Conservation (phyloP, 2,329 filamentous ascomycete genomes). For the Hymenoscyphus linearis region DNA sequence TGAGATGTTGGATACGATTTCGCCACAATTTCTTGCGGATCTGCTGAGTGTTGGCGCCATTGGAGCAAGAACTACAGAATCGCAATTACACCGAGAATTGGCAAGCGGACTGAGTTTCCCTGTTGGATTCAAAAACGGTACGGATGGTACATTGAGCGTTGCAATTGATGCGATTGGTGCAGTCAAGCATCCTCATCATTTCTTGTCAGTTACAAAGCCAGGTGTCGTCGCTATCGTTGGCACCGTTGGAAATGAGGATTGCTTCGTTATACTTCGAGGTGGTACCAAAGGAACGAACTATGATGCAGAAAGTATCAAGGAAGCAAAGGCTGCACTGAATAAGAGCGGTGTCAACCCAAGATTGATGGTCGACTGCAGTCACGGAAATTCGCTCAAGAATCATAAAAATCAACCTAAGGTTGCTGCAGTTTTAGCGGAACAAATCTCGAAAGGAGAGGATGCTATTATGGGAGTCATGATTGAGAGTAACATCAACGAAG, state of each 20-base stretch:
- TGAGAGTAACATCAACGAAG: slow-evolving; percentile 94
- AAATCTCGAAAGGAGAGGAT: slow-evolving; percentile 75
- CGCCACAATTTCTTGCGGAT: slow-evolving; percentile 93
- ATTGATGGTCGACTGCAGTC: slow-evolving; percentile 97
- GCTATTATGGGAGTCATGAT: slow-evolving; percentile 98
- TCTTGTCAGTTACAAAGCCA: slow-evolving; percentile 95
- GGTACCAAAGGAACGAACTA: slow-evolving; percentile 94
- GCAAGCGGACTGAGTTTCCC: slow-evolving; percentile 94
- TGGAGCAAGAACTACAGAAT: slow-evolving; percentile 94
- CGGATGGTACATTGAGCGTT: slow-evolving; percentile 82
- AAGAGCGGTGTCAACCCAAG: slow-evolving; percentile 70
- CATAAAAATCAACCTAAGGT: slow-evolving; percentile 95
- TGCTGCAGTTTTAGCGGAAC: slow-evolving; percentile 71
- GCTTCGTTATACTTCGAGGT: slow-evolving; percentile 91
- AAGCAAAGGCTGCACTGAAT: slow-evolving; percentile 72
- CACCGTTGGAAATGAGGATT: slow-evolving; percentile 91
- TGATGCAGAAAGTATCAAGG: slow-evolving; percentile 75
- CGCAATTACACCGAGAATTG: slow-evolving; percentile 89
- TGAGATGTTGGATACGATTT: slow-evolving; percentile 98
- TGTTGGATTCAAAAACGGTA: slow-evolving; percentile 99
- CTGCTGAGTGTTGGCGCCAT: slow-evolving; percentile 87
- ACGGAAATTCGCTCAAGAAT: slow-evolving; percentile 93
- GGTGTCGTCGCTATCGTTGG: slow-evolving; percentile 92
- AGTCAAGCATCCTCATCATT: slow-evolving; percentile 88
- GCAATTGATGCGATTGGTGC: slow-evolving; percentile 95